Percentiles rank a stretch among this genome's conserved stretches.
These are phyloP conservation scores for Allium cepa DNA, from an alignment of 106 monocot genomes.

Conservation along the genomic window DNA sequence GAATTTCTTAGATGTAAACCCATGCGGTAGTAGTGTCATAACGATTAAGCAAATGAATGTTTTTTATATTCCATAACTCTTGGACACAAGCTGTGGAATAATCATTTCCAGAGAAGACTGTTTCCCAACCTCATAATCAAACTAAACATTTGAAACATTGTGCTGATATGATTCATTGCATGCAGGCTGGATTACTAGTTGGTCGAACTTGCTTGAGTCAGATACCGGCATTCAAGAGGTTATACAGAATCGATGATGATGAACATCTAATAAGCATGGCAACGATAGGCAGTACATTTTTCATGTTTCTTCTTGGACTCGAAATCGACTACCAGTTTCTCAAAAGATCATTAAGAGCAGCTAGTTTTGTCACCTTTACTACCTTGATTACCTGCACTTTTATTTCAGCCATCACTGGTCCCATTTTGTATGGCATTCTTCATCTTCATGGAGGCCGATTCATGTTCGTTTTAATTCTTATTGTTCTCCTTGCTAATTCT, in stretches of 20 bases:
- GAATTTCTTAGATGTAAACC: too few species aligned
- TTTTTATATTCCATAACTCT: too few species aligned
- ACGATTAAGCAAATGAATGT: too few species aligned
- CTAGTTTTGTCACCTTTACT: conserved; percentile 1
- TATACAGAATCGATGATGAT: neutral
- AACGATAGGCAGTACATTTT: conserved; percentile 11
- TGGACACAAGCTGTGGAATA: too few species aligned
- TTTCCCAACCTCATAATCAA: too few species aligned
- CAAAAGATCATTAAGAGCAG: neutral
- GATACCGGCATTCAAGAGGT: neutral
- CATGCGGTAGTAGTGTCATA: too few species aligned
- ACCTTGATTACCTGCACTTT: neutral
- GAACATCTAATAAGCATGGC: conserved; percentile 8
- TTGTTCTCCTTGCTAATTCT: conserved; percentile 18
- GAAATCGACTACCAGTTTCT: conserved; percentile 17
- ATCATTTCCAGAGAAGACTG: too few species aligned
- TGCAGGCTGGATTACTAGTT: neutral
- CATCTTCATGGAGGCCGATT: neutral
- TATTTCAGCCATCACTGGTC: neutral
- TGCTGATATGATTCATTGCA: neutral
- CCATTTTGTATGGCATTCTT: neutral
- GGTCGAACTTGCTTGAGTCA: neutral
- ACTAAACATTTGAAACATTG: neutral
- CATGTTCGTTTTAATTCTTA: conserved; percentile 12
- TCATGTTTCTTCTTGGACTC: conserved; percentile 36